These are phyloP conservation scores for Exobasidium rhododendri DNA, from an alignment of 1,284 basidiomycete genomes.

Conservation along the genomic window DNA sequence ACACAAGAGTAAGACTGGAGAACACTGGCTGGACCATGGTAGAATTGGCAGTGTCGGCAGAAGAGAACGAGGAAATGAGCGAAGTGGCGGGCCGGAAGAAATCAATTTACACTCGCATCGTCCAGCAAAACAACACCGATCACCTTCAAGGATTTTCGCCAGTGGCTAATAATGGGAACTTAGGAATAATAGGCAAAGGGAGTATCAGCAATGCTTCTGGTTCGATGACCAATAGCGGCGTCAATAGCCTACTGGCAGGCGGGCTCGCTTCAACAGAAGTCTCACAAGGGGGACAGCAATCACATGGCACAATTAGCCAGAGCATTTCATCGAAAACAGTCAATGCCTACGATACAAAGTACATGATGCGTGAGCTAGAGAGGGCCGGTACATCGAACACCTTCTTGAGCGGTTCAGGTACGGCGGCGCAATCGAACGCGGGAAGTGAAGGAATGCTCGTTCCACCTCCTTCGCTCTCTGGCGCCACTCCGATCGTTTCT, in stretches of 20 bases:
- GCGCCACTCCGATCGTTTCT: not conserved
- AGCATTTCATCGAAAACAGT: not conserved
- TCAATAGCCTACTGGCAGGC: not conserved
- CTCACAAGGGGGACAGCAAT: not conserved
- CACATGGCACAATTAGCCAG: not conserved
- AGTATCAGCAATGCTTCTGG: not conserved
- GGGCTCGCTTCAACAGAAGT: not conserved
- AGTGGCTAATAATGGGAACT: not conserved
- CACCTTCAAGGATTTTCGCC: constrained; percentile 28
- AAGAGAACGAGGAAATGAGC: not conserved
- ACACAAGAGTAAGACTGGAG: constrained; percentile 57
- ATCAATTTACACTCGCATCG: constrained; percentile 17
- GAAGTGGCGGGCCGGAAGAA: not conserved
- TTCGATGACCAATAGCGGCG: not conserved
- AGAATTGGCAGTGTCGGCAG: constrained; percentile 51
- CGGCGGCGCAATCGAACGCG: not conserved
- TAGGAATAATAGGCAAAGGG: not conserved
- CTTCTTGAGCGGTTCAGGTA: not conserved
- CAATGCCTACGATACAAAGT: constrained; percentile 24
- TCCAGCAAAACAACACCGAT: constrained; percentile 36
- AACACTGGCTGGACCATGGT: constrained; percentile 60
- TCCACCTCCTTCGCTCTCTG: not conserved
- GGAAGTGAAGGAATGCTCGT: not conserved
- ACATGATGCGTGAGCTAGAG: constrained; percentile 36
- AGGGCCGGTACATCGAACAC: constrained; percentile 21